A percentile compares a stretch with the other conserved stretches of the same genome.
Evolutionary conservation across 441 rosid species (phyloP).

Genomic region (Raphanus hybrid): DNA sequence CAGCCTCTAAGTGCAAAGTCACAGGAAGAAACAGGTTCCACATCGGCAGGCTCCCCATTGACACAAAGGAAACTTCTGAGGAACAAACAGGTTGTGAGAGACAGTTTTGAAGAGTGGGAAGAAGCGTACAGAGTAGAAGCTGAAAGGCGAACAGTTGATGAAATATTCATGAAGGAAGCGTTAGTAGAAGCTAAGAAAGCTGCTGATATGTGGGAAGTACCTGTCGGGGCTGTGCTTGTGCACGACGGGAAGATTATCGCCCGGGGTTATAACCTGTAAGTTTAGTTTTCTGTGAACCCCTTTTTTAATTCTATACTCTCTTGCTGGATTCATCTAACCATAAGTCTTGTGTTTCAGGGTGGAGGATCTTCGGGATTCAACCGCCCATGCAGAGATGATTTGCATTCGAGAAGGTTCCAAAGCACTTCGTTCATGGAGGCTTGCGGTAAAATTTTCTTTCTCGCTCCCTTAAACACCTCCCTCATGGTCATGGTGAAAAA

Average conservation of each 20-base stretch:
- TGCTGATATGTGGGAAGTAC: slow-evolving; percentile 97
- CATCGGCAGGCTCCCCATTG: slow-evolving; percentile 48
- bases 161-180: slow-evolving; percentile 96
- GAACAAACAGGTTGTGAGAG: slow-evolving; percentile 68
- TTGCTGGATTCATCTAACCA: background rate
- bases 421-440: slow-evolving; percentile 81
- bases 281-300: slow-evolving; percentile 23
- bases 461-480: too few species aligned
- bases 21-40: slow-evolving; percentile 48
- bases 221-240: slow-evolving; percentile 95
- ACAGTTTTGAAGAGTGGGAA: slow-evolving; percentile 98
- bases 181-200: slow-evolving; percentile 93
- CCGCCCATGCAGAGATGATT: slow-evolving; percentile 98
- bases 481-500: background rate
- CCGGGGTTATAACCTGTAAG: slow-evolving; percentile 95
- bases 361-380: slow-evolving; percentile 92
- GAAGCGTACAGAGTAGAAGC: slow-evolving; percentile 78
- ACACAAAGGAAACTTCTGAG: slow-evolving; percentile 76
- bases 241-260: slow-evolving; percentile 90
- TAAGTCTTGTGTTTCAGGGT: slow-evolving; percentile 63
- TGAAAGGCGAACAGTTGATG: slow-evolving; percentile 77
- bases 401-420: slow-evolving; percentile 94
- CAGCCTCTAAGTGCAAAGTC: slow-evolving; percentile 46
- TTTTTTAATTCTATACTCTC: slow-evolving; percentile 27
- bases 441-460: slow-evolving; percentile 58